These are phyloP conservation scores for Chenopodium berlandieri DNA, from an alignment of 148 eudicot species.

Conservation along the genomic window DNA sequence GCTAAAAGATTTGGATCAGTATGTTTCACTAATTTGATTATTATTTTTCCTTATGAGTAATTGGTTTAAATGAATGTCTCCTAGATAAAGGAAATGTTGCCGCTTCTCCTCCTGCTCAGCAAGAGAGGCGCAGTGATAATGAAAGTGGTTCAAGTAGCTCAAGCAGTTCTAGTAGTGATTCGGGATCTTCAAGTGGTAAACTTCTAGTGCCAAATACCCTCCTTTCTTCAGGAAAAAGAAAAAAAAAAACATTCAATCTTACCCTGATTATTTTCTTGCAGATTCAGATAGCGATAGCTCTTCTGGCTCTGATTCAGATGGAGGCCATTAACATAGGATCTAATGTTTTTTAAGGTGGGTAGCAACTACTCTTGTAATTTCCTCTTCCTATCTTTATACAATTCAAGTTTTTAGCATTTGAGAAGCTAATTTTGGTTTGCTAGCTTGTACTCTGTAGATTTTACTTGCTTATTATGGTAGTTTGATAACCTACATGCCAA, in stretches of 20 bases:
- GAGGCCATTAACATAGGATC: conserved; percentile 46
- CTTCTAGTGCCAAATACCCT: neutral
- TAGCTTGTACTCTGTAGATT: neutral
- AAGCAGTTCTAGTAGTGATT: conserved; percentile 91
- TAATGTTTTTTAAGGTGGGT: conserved; percentile 34
- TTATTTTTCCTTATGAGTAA: neutral
- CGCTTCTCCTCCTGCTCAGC: conserved; percentile 43
- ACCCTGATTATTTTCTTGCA: conserved; percentile 34
- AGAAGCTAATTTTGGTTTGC: neutral
- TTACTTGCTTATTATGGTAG: neutral
- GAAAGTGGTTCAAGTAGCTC: conserved; percentile 76
- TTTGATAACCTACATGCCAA: neutral
- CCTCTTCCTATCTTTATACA: neutral
- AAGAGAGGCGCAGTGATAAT: conserved; percentile 49
- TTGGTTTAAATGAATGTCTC: conserved; percentile 15
- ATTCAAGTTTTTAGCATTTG: neutral
- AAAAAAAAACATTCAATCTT: neutral
- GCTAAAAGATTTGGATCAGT: neutral
- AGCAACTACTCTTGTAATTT: neutral
- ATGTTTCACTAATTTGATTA: neutral
- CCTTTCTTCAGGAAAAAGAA: neutral
- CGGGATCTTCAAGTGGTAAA: conserved; percentile 82
- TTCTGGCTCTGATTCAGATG: conserved; percentile 68
- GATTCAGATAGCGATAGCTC: conserved; percentile 90
- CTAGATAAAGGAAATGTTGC: conserved; percentile 45